Evolutionary conservation across 2,329 filamentous ascomycete genomes (phyloP), one percentile per base, ranked within the genome.

Genomic region (Sarocladium oryzae): DNA sequence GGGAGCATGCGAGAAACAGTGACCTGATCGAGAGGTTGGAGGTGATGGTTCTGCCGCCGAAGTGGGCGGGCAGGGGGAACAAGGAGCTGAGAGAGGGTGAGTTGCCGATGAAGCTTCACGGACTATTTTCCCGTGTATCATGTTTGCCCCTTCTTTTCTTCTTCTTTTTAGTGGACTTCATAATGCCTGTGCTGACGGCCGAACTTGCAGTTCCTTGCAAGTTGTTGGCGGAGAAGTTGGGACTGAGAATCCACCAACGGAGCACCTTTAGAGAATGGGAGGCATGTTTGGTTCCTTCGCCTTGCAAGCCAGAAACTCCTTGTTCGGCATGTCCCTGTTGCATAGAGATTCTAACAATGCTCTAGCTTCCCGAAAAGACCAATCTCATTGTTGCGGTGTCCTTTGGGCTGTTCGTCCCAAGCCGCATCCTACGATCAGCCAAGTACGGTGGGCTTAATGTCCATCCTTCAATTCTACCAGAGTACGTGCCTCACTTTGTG

Each of bases 361-460:
- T 33, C 4, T 56, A 85, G 76, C 76, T 84, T 30, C 84, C 85
- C 0, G 61, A 63, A 38, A 62, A 72, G 2, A 82, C 83, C 57
- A 90, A 96, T 65, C 74, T 99, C 53, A 79, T 99, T 58, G 75
- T 97, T 41, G 91, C 91, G 45, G 93, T 97, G 4, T 97, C 93
- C 0, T 99, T 97, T 68, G 93, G 93, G 2, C 78, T 96, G 7
- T 86, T 96, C 55, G 84, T 99, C 1, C 93, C 93, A 1, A 76
- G 78, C 1, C 78, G 89, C 4, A 81, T 97, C 15, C 73, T 99
- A 20, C 71, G 72, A 20, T 70, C 70, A 1, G 81, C 87, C 21
- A 81, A 79, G 59, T 96, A 95, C 68, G 91, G 91, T 38, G 93
- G 93, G 0, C 70, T 99, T 2, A 99, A 99, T 66, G 78, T 99